Evolutionary conservation across 225 moss, liverwort and hornwort species (phyloP), one percentile per base, ranked within the genome.

Genomic region (Ulota crispa): DNA sequence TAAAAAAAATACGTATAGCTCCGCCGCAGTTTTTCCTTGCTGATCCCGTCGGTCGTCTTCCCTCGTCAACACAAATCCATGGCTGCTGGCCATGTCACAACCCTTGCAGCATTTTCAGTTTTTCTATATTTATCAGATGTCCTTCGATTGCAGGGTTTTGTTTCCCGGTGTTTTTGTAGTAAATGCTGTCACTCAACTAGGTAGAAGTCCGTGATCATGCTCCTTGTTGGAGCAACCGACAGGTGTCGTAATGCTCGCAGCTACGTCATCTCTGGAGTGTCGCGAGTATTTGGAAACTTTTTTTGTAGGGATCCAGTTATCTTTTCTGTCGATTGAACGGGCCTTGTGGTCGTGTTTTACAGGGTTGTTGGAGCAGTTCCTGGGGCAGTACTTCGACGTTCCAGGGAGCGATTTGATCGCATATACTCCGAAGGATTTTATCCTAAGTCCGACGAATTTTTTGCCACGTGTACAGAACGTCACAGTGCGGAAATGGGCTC

Each of bases 401-500:
- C 56, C 90, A 4, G 90, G 88, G 59, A 84, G 82, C 45, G 88
- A 90, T 61, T 52, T 90, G 72, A 73, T 88, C 34, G 65, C 80
- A 9, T 81, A 81, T 30, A 67, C 57, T 41, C 85, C 91, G 2
- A 68, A 79, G 41, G 95, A 95, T 61, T 95, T 84, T 82, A 80
- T 10, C 32, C 57, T 80, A 13, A 77, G 5, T 28, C 96, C 96
- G 2, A 1, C 75, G 15, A 86, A 83, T 55, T 96, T 96, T 23
- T 74, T 96, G 55, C 85, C 87, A 1, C 86, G 85, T 6, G 96
- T 95, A 16, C 80, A 81, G 37, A 93, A 93, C 83, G 70, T 47
- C 18, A 81, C 90, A 4, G 95, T 88, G 23, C 89, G 86, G 20
- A 78, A 81, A 42, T 96, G 95, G 95, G 96, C 91, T 7, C 65